Evolutionary conservation across 371 early-diverging fungal species (phyloP).

Genomic region (Mucor indicus): DNA sequence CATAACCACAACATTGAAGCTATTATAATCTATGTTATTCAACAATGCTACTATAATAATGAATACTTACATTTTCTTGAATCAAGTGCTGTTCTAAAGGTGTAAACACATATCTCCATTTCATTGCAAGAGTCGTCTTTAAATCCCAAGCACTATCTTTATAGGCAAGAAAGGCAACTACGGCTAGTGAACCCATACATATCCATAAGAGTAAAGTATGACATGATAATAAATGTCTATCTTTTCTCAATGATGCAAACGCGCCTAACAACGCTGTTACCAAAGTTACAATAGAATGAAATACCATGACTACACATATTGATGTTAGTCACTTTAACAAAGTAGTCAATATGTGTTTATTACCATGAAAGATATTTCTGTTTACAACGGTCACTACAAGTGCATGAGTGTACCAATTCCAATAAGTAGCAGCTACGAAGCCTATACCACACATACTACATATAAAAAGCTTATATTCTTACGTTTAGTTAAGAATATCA

Average conservation of each 20-base stretch:
- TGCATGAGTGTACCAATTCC: not conserved
- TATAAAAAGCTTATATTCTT: too few species aligned
- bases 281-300: too few species aligned
- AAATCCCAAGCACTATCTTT: slow-evolving; percentile 29
- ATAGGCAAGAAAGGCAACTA: slow-evolving; percentile 24
- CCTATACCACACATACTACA: too few species aligned
- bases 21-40: slow-evolving; percentile 28
- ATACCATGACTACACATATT: too few species aligned
- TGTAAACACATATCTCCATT: slow-evolving; percentile 23
- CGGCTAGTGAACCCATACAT: slow-evolving; percentile 23
- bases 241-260: slow-evolving; percentile 13
- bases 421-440: too few species aligned
- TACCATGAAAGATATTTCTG: not conserved
- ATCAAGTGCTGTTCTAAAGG: slow-evolving; percentile 2
- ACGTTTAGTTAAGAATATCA: too few species aligned
- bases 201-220: slow-evolving; percentile 24
- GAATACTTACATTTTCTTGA: not conserved
- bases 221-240: slow-evolving; percentile 14
- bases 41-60: not conserved
- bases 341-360: too few species aligned
- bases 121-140: slow-evolving; percentile 21
- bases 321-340: too few species aligned
- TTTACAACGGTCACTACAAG: not conserved
- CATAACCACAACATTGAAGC: slow-evolving; percentile 21
- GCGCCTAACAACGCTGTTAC: slow-evolving; percentile 23